Conservation (phyloP, 1,139 yeast species). For the Candida gigantensis region DNA sequence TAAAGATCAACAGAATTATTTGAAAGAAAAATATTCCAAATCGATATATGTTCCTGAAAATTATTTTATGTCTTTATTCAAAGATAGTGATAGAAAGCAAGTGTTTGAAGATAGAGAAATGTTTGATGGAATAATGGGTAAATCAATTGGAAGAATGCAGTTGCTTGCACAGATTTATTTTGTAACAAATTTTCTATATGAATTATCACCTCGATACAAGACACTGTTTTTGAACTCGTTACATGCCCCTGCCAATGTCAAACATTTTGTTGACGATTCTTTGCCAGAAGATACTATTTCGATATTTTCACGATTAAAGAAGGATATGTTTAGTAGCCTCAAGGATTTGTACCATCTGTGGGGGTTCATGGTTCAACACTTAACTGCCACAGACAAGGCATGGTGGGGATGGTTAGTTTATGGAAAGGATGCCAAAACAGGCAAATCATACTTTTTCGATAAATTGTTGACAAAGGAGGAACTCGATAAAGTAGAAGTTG, state of each 20-base stretch:
- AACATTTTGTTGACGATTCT: slow-evolving; percentile 40
- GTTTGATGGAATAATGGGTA: slow-evolving; percentile 27
- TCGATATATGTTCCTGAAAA: slow-evolving; percentile 37
- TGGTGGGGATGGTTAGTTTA: slow-evolving; percentile 50
- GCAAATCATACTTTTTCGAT: slow-evolving; percentile 30
- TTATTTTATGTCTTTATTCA: slow-evolving; percentile 37
- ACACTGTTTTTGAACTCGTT: slow-evolving; percentile 24
- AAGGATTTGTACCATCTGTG: slow-evolving; percentile 26
- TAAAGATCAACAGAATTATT: slow-evolving; percentile 19
- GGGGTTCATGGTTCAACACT: slow-evolving; percentile 29
- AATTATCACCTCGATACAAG: slow-evolving; percentile 26
- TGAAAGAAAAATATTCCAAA: slow-evolving; percentile 24
- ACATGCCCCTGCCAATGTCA: slow-evolving; percentile 30
- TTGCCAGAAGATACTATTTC: slow-evolving; percentile 27
- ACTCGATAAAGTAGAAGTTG: slow-evolving; percentile 20
- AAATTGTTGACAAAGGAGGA: slow-evolving; percentile 24
- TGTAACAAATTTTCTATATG: slow-evolving; percentile 31
- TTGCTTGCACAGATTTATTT: slow-evolving; percentile 36
- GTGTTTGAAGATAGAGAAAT: slow-evolving; percentile 27
- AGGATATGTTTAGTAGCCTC: slow-evolving; percentile 24
- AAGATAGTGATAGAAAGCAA: slow-evolving; percentile 18
- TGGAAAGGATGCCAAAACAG: slow-evolving; percentile 37
- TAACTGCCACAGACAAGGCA: slow-evolving; percentile 29
- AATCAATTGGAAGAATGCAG: slow-evolving; percentile 29
- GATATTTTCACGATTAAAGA: slow-evolving; percentile 27